Evolutionary conservation across 441 rosid genomes (phyloP), one percentile per base, ranked within the genome.

Genomic region (Erodium trifolium): DNA sequence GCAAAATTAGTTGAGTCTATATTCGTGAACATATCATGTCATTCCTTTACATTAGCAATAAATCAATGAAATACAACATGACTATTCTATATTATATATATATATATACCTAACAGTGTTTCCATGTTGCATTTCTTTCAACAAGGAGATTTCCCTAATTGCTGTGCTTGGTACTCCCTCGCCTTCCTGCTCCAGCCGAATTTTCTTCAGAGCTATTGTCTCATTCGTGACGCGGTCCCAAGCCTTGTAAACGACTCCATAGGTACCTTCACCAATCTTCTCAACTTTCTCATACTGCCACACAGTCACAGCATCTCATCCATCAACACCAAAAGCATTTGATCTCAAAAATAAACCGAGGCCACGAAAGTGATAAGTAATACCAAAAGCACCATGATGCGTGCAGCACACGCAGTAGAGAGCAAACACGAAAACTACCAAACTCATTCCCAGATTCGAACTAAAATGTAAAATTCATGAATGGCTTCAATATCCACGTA

Each of bases 261-360:
- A 93, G 1, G 98, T 93, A 69, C 98, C 98, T 81, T 93, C 98
- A 53, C 98, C 97, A 39, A 93, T 93, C 83, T 93, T 93, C 84
- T 88, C 98, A 63, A 93, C 97, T 81, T 93, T 93, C 90, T 91
- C 98, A 60, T 91, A 93, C 98, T 93, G 84, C 68, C 76, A 69
- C 27, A 57, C 63, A 37, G 3, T 37, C 41, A 37, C 51, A 7
- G 9, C 51, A 45, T 5, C 67, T 68, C 7, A 7, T n/a, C 67
- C 67, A 79, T 17, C 47, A 43, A 35, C 66, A 79, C 34, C 11
- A 67, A 51, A 0, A n/a, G n/a, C n/a, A n/a, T n/a, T n/a, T n/a
- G n/a, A n/a, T n/a, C n/a, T n/a, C n/a, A n/a, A n/a, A n/a, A n/a
- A n/a, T n/a, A n/a, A n/a, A n/a, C n/a, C n/a, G n/a, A n/a, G n/a